Evolutionary conservation across 2,329 filamentous ascomycete genomes (phyloP), one percentile per base, ranked within the genome.

Genomic region (Calonectria ilicicola): DNA sequence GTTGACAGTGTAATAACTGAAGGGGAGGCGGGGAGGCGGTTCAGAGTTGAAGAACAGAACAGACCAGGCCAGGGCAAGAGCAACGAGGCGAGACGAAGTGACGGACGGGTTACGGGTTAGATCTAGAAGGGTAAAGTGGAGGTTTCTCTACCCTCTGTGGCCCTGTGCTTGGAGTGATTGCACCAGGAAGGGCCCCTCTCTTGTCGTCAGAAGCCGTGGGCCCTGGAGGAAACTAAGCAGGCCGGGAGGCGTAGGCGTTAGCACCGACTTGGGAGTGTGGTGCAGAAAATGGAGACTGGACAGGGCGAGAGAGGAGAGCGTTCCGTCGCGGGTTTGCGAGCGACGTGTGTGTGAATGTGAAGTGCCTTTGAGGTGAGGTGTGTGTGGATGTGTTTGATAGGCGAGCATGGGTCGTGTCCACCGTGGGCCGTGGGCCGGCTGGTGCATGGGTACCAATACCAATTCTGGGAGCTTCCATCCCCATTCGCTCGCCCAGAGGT

Each of bases 111-210:
- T 69, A 73, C 46, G 69, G 66, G 53, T 60, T 60, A 60, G 53
- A 60, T 60, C 68, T 76, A 72, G 72, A 75, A 68, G 73, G 70
- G 72, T 74, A 58, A 70, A 72, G 74, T 75, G 77, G 76, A 76
- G 72, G 70, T 70, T 63, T 72, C 26, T 44, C 72, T 72, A 63
- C 56, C 49, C 49, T 53, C 51, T 63, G 35, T 40, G 58, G 66
- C 42, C 42, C 51, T 69, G 65, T 47, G 49, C 27, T 27, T 3
- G 27, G 5, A 27, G 58, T 32, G 58, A 27, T 42, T 63, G 58
- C 23, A 26, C 58, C 35, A 44, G 35, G 35, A 44, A 44, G 23
- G 21, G 44, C 32, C 21, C 40, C 58, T 46, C 53, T 67, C 53
- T 62, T 62, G 53, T 29, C 66, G 56, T 60, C 66, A 63, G 66